Conservation (phyloP, 345 rosid genomes). For the Hypericum androsaemum region DNA sequence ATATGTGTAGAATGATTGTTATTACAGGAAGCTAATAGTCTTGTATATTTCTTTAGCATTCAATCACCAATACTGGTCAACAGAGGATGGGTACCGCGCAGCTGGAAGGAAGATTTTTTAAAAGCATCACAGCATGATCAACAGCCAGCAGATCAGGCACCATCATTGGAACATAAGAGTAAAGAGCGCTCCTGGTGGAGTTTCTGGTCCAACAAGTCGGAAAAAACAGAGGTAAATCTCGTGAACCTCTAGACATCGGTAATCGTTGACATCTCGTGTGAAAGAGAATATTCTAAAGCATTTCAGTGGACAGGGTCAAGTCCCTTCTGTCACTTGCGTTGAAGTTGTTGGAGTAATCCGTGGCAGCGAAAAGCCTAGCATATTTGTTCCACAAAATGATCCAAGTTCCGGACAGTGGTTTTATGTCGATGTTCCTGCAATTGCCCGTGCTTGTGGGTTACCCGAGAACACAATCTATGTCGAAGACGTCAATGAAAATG, state of each 20-base stretch:
- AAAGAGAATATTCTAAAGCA: slow-evolving; percentile 8
- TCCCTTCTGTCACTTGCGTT: slow-evolving; percentile 27
- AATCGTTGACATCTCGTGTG: slow-evolving; percentile 2
- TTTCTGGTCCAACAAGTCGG: slow-evolving; percentile 53
- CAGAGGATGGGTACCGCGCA: slow-evolving; percentile 97
- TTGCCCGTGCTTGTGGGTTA: slow-evolving; percentile 56
- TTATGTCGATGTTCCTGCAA: slow-evolving; percentile 69
- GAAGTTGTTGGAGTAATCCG: slow-evolving; percentile 86
- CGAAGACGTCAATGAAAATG: slow-evolving; percentile 63
- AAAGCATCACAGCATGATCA: slow-evolving; percentile 26
- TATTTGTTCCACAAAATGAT: slow-evolving; percentile 86
- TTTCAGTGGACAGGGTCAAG: slow-evolving; percentile 33
- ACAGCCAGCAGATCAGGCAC: slow-evolving; percentile 19
- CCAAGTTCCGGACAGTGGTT: slow-evolving; percentile 77
- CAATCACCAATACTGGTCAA: slow-evolving; percentile 75
- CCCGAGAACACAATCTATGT: slow-evolving; percentile 60
- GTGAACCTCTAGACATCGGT: slow-evolving; percentile 12
- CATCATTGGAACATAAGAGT: slow-evolving; percentile 23
- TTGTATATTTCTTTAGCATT: slow-evolving; percentile 38
- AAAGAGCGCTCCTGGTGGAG: slow-evolving; percentile 51
- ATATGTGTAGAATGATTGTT: too few relatives aligned
- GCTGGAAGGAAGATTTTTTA: slow-evolving; percentile 67
- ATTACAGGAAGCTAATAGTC: slow-evolving; percentile 6
- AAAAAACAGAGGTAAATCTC: slow-evolving; percentile 37
- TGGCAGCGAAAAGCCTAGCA: slow-evolving; percentile 83